These are phyloP conservation scores for Plasmodium yoelii DNA, from an alignment of 169 alveolate species.

Conservation along the genomic window DNA sequence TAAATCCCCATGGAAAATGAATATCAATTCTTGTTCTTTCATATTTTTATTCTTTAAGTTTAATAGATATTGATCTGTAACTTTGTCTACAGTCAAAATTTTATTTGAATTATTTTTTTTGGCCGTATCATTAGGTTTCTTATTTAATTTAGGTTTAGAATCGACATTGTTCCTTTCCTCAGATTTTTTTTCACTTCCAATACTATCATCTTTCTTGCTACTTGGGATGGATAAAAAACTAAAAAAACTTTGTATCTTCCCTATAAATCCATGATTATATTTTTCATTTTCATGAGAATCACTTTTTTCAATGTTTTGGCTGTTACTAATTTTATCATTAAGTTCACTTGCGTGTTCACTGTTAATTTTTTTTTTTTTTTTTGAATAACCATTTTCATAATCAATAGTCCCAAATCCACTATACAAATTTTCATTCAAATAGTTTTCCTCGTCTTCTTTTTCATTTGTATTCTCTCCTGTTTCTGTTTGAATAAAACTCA, in stretches of 20 bases:
- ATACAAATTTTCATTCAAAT: neutral
- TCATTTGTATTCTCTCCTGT: neutral
- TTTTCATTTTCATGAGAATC: neutral
- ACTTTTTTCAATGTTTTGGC: neutral
- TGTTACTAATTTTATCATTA: neutral
- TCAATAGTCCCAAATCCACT: constrained; percentile 48
- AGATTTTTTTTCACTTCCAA: neutral
- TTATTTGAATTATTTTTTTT: neutral
- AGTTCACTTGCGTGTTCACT: neutral
- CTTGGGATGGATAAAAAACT: constrained; percentile 4
- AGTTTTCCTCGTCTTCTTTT: neutral
- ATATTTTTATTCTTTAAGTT: constrained; percentile 20
- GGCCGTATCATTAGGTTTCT: neutral
- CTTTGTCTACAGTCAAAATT: constrained; percentile 17
- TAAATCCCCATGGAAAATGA: constrained; percentile 41
- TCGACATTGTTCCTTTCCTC: neutral
- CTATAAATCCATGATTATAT: neutral
- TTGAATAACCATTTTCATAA: constrained; percentile 8
- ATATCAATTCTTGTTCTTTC: constrained; percentile 46
- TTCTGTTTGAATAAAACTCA: constrained; percentile 12
- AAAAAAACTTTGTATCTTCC: constrained; percentile 1
- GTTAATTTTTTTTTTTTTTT: neutral
- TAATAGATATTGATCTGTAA: constrained; percentile 52
- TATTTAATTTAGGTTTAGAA: neutral
- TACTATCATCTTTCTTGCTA: neutral